These are phyloP conservation scores for Umbelopsis sp. DNA, from an alignment of 371 early-diverging fungal genomes.

Conservation along the genomic window DNA sequence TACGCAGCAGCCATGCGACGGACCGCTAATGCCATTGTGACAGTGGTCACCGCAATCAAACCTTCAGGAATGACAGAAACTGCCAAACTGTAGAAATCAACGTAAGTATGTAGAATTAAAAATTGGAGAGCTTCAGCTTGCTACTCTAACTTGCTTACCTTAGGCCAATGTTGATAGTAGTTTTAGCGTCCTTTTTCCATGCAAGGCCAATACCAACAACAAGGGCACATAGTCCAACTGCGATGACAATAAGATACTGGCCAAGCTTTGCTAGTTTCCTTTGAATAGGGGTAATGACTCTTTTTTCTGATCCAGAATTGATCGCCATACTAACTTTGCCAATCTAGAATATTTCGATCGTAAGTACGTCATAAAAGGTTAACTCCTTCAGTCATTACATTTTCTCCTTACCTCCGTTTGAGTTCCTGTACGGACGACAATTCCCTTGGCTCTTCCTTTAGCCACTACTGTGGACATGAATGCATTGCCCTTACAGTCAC, in stretches of 20 bases:
- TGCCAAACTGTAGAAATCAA: constrained; percentile 49
- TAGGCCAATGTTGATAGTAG: constrained; percentile 9
- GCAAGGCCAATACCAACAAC: constrained; percentile 84
- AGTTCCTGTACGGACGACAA: constrained; percentile 81
- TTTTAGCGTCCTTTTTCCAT: constrained; percentile 54
- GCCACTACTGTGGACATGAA: constrained; percentile 77
- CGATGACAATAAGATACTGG: constrained; percentile 47
- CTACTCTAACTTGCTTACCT: background rate
- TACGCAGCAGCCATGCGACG: constrained; percentile 7
- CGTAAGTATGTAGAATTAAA: background rate
- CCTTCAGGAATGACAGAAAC: constrained; percentile 98
- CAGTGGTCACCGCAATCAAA: constrained; percentile 87
- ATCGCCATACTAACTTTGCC: constrained; percentile 92
- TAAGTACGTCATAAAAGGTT: constrained; percentile 77
- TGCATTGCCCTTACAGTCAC: constrained; percentile 72
- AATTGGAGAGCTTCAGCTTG: background rate
- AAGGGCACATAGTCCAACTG: constrained; percentile 71
- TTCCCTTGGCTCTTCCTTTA: constrained; percentile 75
- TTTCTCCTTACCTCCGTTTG: constrained; percentile 67
- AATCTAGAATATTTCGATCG: constrained; percentile 60
- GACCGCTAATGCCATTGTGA: constrained; percentile 91
- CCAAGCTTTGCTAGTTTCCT: constrained; percentile 72
- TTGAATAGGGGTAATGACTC: constrained; percentile 81
- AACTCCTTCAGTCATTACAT: constrained; percentile 47
- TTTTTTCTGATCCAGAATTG: constrained; percentile 64